Conservation (phyloP, 2,329 filamentous ascomycete species). For the Sclerotinia nivalis region DNA sequence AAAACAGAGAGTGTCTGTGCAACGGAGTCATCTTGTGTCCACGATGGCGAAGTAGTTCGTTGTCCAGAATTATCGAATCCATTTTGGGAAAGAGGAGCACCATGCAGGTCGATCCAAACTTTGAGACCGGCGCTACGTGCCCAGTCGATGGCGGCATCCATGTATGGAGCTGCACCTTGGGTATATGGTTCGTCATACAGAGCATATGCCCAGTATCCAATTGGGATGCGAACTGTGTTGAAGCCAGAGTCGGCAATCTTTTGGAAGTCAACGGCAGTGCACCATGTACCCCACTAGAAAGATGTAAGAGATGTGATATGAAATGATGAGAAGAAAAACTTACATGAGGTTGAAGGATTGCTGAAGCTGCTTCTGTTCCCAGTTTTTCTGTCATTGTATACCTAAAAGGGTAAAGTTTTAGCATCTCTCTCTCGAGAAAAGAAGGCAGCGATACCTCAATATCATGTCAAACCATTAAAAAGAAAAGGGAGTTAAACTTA, state of each 20-base stretch:
- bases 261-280: constrained; percentile 51
- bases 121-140: constrained; percentile 53
- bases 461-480: not conserved
- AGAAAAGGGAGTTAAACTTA: not conserved
- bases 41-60: constrained; percentile 46
- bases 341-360: constrained; percentile 54
- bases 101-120: constrained; percentile 61
- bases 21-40: constrained; percentile 50
- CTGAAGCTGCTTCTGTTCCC: constrained; percentile 48
- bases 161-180: constrained; percentile 52
- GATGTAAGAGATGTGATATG: constrained; percentile 34
- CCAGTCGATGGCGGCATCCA: constrained; percentile 59
- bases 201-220: constrained; percentile 61
- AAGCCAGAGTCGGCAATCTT: constrained; percentile 58
- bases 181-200: constrained; percentile 53
- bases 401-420: constrained; percentile 6
- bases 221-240: constrained; percentile 59
- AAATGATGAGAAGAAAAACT: constrained; percentile 4
- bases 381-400: constrained; percentile 46
- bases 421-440: not conserved
- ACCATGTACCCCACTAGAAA: constrained; percentile 39
- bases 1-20: constrained; percentile 56
- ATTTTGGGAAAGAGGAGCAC: constrained; percentile 57
- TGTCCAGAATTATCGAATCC: constrained; percentile 64
- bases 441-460: not conserved